A percentile compares a stretch with the other conserved stretches of the same genome.
These are phyloP conservation scores for Annulohypoxylon nitens DNA, from an alignment of 495 filamentous ascomycete genomes.

Conservation along the genomic window DNA sequence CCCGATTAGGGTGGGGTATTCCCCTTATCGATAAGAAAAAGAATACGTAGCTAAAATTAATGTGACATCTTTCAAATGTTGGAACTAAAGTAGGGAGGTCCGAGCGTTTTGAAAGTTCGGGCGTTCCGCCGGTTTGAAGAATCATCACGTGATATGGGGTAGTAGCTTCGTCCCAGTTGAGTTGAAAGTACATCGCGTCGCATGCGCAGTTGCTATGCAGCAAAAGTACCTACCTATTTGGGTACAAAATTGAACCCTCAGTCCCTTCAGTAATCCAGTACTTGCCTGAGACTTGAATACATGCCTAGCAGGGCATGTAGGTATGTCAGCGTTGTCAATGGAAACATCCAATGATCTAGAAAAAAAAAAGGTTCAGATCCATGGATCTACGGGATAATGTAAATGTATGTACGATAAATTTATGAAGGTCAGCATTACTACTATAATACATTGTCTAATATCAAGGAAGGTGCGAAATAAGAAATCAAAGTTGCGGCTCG, in stretches of 20 bases:
- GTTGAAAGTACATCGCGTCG: slow-evolving; percentile 24
- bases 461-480: slow-evolving; percentile 8
- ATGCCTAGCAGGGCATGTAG: not conserved
- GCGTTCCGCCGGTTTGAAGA: slow-evolving; percentile 3
- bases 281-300: not conserved
- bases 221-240: not conserved
- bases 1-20: slow-evolving; percentile 23
- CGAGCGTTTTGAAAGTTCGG: slow-evolving; percentile 15
- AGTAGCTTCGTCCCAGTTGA: not conserved
- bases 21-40: slow-evolving; percentile 27
- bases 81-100: slow-evolving; percentile 6
- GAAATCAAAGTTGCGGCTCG: slow-evolving; percentile 18
- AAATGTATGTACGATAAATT: slow-evolving; percentile 5
- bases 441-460: not conserved
- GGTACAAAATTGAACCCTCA: not conserved
- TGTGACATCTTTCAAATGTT: not conserved
- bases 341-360: not conserved
- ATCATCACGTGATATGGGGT: slow-evolving; percentile 39
- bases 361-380: not conserved
- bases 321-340: not conserved
- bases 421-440: not conserved
- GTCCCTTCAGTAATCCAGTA: not conserved
- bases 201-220: slow-evolving; percentile 27
- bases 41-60: slow-evolving; percentile 5
- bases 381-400: slow-evolving; percentile 7